A percentile compares a stretch with the other conserved stretches of the same genome.
Evolutionary conservation across 208 protist genomes (phyloP).

Genomic region (Trypanosoma scelopori): DNA sequence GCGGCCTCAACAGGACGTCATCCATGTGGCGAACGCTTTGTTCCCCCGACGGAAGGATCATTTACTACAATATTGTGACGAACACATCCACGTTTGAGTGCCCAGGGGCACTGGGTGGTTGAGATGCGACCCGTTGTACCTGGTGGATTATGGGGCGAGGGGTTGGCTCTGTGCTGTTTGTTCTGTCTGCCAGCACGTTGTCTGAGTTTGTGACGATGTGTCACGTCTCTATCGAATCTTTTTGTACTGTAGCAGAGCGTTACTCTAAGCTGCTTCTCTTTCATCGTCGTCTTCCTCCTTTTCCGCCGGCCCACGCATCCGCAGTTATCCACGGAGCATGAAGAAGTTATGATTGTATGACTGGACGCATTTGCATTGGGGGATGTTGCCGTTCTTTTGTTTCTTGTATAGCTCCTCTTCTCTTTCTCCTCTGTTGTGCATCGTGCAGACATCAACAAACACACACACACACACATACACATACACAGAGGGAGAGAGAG

Average conservation of each 20-base stretch:
- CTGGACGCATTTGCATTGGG: too few relatives aligned
- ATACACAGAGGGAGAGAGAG: background rate
- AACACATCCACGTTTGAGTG: constrained; percentile 15
- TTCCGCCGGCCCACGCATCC: too few relatives aligned
- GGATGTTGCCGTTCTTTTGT: too few relatives aligned
- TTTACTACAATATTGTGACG: constrained; percentile 29
- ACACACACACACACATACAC: too few relatives aligned
- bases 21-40: constrained; percentile 18
- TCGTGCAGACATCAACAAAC: too few relatives aligned
- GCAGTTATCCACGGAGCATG: too few relatives aligned
- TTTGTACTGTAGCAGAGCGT: background rate
- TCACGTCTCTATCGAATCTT: background rate
- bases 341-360: too few relatives aligned
- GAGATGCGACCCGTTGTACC: background rate
- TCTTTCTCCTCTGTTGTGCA: too few relatives aligned
- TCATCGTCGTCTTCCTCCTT: too few relatives aligned
- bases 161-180: background rate
- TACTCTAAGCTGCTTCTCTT: background rate
- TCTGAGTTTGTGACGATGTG: background rate
- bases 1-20: background rate
- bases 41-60: constrained; percentile 9
- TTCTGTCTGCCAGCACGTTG: background rate
- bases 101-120: background rate
- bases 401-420: too few relatives aligned
- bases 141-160: background rate